Conservation (phyloP, 164 flowering plant genomes). For the Aristolochia californica region DNA sequence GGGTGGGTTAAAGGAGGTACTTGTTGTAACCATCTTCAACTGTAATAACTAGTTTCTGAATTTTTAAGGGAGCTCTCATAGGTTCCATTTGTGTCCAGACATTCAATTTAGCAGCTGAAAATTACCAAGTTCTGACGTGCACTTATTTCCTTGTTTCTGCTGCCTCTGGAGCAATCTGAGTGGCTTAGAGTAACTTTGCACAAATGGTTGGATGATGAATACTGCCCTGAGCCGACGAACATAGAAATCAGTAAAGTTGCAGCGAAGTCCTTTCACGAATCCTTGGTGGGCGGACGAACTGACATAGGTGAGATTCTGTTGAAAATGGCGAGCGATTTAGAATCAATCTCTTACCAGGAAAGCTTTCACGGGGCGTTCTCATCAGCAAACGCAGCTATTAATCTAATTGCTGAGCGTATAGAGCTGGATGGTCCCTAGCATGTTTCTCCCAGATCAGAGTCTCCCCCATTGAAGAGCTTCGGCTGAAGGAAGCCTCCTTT, state of each 20-base stretch:
- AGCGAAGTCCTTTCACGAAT: constrained; percentile 53
- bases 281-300: constrained; percentile 37
- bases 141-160: no score
- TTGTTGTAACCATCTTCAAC: background rate
- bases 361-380: constrained; percentile 96
- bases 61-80: background rate
- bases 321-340: constrained; percentile 65
- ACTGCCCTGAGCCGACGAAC: constrained; percentile 84
- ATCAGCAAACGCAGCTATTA: constrained; percentile 86
- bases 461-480: background rate
- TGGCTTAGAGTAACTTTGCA: constrained; percentile 81
- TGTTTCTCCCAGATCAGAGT: background rate
- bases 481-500: background rate
- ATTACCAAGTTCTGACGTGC: no score
- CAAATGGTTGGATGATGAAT: constrained; percentile 95
- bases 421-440: constrained; percentile 15
- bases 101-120: constrained; percentile 8
- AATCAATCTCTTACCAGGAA: constrained; percentile 71
- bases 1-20: background rate
- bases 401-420: constrained; percentile 51
- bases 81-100: background rate
- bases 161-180: constrained; percentile 97
- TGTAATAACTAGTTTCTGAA: background rate
- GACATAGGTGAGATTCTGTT: constrained; percentile 77
- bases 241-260: constrained; percentile 77